Base-by-base conservation (phyloP, 2,329 filamentous ascomycete genomes). In the Metarhizium rileyi region DNA sequence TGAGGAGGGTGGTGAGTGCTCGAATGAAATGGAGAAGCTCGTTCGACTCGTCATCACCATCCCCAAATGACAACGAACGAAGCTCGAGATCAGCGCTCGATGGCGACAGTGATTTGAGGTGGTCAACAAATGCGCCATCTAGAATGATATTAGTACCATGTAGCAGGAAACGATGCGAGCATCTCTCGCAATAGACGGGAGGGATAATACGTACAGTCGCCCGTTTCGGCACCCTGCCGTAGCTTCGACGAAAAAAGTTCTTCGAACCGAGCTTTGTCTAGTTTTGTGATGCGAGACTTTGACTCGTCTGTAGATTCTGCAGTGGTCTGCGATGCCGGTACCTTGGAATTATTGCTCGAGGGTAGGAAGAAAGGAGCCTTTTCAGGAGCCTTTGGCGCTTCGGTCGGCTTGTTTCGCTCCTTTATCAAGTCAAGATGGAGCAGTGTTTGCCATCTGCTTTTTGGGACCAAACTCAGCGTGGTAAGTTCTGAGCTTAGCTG, bases 341-440 rank as follows among this genome's bases (percentile, higher is more conserved):
- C 59, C 27, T 67, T 66, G 1, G 67, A 67, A 4, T 63, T 67
- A 6, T 75, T 74, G 4, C 84, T 71, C 0, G 84, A 84, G 0
- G 90, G 88, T 4, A 97, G 75, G 74, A 97, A 97, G 74, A 97
- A 97, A 0, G 93, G 94, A 0, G 91, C 91, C 62, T 94, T 95
- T 64, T 96, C 88, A 0, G 93, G 93, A 6, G 83, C 79, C 69
- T 96, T 96, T 16, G 90, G 90, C 0, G 90, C 81, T 66, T 96
- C 90, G 56, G 83, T 90, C 0, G 94, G 93, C 67, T 93, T 95
- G 69, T 98, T 98, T 53, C 93, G 86, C 67, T 90, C 81, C 70
- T 90, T 87, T 63, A 98, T 95, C 25, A 90, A 72, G 62, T 98
- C 93, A 2, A 98, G 77, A 65, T 98, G 88, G 26, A 98, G 74